Conservation (phyloP, 2,329 filamentous ascomycete species). For the Phoma sp. region DNA sequence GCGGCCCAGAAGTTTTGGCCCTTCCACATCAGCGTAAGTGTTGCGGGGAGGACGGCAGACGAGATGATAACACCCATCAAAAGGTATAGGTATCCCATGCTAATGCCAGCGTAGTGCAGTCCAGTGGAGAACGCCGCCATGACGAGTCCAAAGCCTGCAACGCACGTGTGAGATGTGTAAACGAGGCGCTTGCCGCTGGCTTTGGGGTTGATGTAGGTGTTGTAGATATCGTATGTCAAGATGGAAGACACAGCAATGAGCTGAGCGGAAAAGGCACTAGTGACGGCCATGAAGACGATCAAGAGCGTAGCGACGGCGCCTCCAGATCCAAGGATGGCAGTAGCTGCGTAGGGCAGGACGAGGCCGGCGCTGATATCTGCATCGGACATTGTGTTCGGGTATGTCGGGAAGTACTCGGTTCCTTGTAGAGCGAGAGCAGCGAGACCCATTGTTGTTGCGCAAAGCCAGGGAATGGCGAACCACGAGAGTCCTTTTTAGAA, state of each 20-base stretch:
- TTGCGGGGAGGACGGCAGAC: constrained; percentile 80
- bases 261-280: constrained; percentile 53
- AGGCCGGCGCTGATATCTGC: constrained; percentile 38
- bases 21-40: constrained; percentile 80
- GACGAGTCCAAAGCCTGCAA: constrained; percentile 75
- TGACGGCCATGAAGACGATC: constrained; percentile 58
- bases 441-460: constrained; percentile 56
- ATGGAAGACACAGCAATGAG: constrained; percentile 77
- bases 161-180: constrained; percentile 76
- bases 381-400: constrained; percentile 40
- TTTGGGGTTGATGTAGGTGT: constrained; percentile 80
- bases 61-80: constrained; percentile 93
- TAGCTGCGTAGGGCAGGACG: constrained; percentile 40
- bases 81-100: constrained; percentile 85
- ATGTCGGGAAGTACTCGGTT: constrained; percentile 53
- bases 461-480: constrained; percentile 57
- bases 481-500: constrained; percentile 48
- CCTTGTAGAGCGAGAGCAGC: constrained; percentile 52
- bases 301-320: constrained; percentile 44
- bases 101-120: constrained; percentile 53
- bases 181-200: constrained; percentile 79
- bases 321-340: constrained; percentile 40
- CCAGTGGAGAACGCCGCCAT: constrained; percentile 82
- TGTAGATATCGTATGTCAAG: constrained; percentile 86
- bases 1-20: constrained; percentile 79